Base-by-base conservation (phyloP, 2,329 filamentous ascomycete genomes). In the Dryadomyces quercivorus region DNA sequence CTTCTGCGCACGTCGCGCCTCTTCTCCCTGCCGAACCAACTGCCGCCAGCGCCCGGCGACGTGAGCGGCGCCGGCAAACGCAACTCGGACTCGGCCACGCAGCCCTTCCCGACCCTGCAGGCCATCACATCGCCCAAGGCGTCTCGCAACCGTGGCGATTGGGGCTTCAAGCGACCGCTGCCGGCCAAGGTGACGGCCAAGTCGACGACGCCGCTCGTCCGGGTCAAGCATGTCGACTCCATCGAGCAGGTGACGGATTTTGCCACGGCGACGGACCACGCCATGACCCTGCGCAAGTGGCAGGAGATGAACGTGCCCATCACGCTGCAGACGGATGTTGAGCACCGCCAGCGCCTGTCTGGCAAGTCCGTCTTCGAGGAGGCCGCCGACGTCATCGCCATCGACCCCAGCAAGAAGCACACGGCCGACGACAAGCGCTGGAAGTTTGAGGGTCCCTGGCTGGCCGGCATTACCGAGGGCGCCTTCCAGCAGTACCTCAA, bases 211-310 rank as follows among this genome's bases (percentile, higher is more conserved):
- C 87, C 90, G 10, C 75, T 87, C 51, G 78, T 95, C 53, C 81
- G 88, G 59, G 72, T 97, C 61, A 83, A 82, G 63, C 78, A 85
- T 57, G 77, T 95, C 59, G 92, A 97, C 72, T 87, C 88, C 2
- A 79, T 83, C 61, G 90, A 96, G 69, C 86, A 90, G 66, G 78
- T 96, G 61, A 95, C 91, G 64, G 90, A 96, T 64, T 97, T 90
- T 69, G 77, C 82, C 59, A 90, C 87, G 42, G 86, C 90, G 0
- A 80, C 84, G 55, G 88, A 95, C 67, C 88, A 95, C 69, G 80
- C 84, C 52, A 72, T 89, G 61, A 90, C 88, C 8, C 73, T 94
- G 55, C 75, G 82, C 65, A 97, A 96, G 73, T 96, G 86, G 72
- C 85, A 89, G 66, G 88, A 95, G 67, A 75, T 96, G 66, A 77